Evolutionary conservation across 2,329 filamentous ascomycete genomes (phyloP).

Genomic region (Epichloe bromicola): DNA sequence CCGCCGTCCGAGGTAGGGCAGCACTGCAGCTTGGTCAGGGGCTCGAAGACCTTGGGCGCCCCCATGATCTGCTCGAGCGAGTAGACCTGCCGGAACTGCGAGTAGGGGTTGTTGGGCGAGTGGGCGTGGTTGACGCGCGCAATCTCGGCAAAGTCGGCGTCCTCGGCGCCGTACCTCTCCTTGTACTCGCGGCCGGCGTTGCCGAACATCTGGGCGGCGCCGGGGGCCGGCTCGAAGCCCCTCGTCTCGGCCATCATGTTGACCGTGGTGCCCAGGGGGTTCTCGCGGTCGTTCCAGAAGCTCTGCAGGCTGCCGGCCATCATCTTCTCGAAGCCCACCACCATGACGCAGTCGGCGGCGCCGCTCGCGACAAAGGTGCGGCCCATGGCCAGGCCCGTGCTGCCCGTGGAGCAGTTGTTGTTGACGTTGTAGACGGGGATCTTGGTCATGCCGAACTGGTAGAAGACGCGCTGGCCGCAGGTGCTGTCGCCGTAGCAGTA

Average conservation of each 20-base stretch:
- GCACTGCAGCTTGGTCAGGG: conserved; percentile 95
- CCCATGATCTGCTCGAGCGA: conserved; percentile 69
- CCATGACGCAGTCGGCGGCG: conserved; percentile 74
- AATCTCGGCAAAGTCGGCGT: conserved; percentile 88
- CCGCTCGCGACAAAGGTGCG: conserved; percentile 68
- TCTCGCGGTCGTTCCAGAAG: conserved; percentile 75
- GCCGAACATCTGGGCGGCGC: conserved; percentile 86
- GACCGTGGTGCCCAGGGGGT: conserved; percentile 60
- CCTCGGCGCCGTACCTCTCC: conserved; percentile 79
- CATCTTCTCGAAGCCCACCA: conserved; percentile 98
- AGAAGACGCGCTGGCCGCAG: conserved; percentile 92
- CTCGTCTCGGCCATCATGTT: conserved; percentile 75
- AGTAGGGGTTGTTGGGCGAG: conserved; percentile 86
- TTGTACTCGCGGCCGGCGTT: conserved; percentile 92
- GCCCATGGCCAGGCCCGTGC: conserved; percentile 75
- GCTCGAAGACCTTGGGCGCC: conserved; percentile 66
- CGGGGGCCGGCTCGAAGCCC: conserved; percentile 71
- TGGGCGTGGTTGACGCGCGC: conserved; percentile 87
- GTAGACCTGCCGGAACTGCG: conserved; percentile 93
- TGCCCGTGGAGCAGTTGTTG: conserved; percentile 97
- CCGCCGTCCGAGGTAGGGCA: conserved; percentile 91
- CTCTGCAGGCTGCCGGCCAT: conserved; percentile 74
- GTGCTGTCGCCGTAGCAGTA: conserved; percentile 96
- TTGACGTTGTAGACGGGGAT: conserved; percentile 98
- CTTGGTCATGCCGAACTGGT: conserved; percentile 94